phyloP scores from a whole-genome alignment of 352 stramenopile genomes.

The Pythium dissimile region DNA sequence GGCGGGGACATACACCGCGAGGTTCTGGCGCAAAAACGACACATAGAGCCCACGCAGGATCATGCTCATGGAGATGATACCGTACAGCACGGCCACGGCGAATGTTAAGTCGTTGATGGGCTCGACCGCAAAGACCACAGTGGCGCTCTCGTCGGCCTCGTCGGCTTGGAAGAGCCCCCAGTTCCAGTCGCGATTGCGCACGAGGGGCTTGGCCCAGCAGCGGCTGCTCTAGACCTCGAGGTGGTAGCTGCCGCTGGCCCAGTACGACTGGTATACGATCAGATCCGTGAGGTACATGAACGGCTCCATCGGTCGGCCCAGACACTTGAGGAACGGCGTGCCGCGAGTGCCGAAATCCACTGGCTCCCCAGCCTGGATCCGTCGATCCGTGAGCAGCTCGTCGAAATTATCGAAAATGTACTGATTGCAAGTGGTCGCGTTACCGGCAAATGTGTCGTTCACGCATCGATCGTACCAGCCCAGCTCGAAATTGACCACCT shows the following conservation, averaged over 20 bases:
- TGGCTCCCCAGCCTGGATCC: conserved; percentile 20
- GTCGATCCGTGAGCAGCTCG: conserved; percentile 6
- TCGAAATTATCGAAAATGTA: conserved; percentile 32
- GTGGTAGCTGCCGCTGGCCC: conserved; percentile 27
- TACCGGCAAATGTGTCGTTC: not conserved
- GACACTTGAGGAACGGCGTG: conserved; percentile 26
- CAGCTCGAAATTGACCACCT: conserved; percentile 28
- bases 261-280: conserved; percentile 30
- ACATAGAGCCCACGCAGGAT: conserved; percentile 16
- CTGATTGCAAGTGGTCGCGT: conserved; percentile 21
- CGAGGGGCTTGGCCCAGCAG: conserved; percentile 9
- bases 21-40: not conserved
- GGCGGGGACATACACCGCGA: conserved; percentile 16
- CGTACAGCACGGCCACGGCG: conserved; percentile 13
- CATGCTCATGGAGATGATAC: conserved; percentile 22
- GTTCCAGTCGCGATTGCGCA: not conserved
- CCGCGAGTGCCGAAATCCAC: conserved; percentile 23
- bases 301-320: conserved; percentile 5
- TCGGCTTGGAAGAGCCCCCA: conserved; percentile 14
- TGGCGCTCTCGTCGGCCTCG: not conserved
- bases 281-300: conserved; percentile 37
- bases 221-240: conserved; percentile 30
- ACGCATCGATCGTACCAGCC: conserved; percentile 18
- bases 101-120: conserved; percentile 5
- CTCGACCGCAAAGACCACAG: conserved; percentile 13